Conservation (phyloP, 2,329 filamentous ascomycete genomes). For the Ascochyta fabae region DNA sequence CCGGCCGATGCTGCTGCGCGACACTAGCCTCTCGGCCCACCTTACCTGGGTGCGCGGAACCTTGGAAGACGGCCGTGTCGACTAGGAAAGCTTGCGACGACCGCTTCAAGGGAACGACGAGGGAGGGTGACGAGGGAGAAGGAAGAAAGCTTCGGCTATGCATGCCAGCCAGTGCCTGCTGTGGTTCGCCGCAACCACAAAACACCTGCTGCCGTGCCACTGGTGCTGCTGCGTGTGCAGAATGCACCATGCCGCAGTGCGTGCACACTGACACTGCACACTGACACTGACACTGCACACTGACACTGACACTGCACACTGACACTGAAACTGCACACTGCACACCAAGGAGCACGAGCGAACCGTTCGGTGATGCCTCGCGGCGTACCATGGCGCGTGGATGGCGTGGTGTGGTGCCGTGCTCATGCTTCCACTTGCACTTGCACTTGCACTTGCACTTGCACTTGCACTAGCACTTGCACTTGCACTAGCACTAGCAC, state of each 20-base stretch:
- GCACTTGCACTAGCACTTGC: background rate
- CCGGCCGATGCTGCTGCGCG: constrained; percentile 25
- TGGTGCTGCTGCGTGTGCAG: no score
- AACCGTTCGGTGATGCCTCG: constrained; percentile 15
- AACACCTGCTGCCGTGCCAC: no score
- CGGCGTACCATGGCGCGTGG: constrained; percentile 5
- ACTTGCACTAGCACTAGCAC: background rate
- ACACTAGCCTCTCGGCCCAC: constrained; percentile 29
- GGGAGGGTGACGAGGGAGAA: no score
- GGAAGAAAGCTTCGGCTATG: no score
- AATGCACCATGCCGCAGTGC: no score
- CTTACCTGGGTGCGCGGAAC: constrained; percentile 23
- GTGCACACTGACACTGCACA: no score
- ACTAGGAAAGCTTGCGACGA: constrained; percentile 22
- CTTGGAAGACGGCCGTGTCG: constrained; percentile 13
- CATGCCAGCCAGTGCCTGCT: no score
- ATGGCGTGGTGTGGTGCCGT: constrained; percentile 8
- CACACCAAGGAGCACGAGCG: constrained; percentile 1
- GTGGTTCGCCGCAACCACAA: no score
- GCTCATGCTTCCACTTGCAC: constrained; percentile 10
- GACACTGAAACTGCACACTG: background rate
- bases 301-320: background rate
- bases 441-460: background rate
- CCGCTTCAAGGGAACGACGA: constrained; percentile 13
- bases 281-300: background rate